phyloP scores from a whole-genome alignment of 192 early-diverging fungal species.

The Coemansia aciculifera region DNA sequence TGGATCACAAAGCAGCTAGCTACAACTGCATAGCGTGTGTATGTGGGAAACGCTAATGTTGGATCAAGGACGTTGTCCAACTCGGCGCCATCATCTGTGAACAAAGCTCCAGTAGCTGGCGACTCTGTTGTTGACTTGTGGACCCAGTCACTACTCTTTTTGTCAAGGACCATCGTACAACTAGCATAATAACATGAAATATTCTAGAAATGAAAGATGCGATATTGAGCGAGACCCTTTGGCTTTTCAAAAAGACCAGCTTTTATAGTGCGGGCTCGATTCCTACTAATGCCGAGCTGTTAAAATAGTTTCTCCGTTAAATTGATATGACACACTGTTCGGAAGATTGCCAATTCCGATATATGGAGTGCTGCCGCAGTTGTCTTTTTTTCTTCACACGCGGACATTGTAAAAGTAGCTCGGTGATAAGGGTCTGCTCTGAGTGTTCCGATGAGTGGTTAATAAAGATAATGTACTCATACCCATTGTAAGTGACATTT shows the following conservation, averaged over 20 bases:
- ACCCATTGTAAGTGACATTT: no score
- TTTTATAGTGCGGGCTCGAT: not conserved
- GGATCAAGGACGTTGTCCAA: not conserved
- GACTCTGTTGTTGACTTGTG: not conserved
- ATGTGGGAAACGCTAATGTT: constrained; percentile 14
- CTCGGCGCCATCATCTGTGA: not conserved
- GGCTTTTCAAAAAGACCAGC: not conserved
- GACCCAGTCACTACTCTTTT: not conserved
- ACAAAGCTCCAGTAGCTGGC: not conserved
- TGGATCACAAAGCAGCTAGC: constrained; percentile 44
- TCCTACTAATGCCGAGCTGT: not conserved
- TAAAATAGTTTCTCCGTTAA: not conserved
- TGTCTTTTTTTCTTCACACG: not conserved
- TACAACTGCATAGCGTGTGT: constrained; percentile 40
- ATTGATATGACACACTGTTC: not conserved
- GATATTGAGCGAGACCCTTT: not conserved
- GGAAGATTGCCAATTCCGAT: not conserved
- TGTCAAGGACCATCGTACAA: not conserved
- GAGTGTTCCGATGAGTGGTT: not conserved
- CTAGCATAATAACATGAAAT: not conserved
- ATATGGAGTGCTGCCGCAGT: not conserved
- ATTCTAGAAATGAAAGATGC: not conserved
- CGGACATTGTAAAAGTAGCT: not conserved
- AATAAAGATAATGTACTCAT: no score
- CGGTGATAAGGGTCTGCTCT: not conserved